Conservation (phyloP, 495 filamentous ascomycete species). For the Lophiotrema nucula region DNA sequence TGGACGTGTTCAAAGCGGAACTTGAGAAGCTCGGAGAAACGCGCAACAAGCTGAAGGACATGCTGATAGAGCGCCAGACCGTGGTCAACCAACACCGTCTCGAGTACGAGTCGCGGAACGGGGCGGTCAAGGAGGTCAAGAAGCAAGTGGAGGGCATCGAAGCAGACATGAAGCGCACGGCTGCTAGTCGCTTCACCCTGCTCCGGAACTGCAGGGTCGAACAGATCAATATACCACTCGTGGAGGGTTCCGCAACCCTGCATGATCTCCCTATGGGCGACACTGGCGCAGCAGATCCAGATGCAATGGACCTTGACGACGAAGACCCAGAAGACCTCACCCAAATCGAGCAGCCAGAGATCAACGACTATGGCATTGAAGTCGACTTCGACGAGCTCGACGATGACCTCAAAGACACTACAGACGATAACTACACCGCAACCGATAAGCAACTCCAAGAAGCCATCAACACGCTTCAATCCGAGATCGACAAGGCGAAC, state of each 20-base stretch:
- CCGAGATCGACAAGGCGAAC: slow-evolving; percentile 85
- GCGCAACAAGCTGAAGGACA: slow-evolving; percentile 64
- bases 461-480: slow-evolving; percentile 67
- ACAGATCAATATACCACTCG: slow-evolving; percentile 82
- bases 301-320: slow-evolving; percentile 86
- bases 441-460: slow-evolving; percentile 74
- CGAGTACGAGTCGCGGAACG: slow-evolving; percentile 80
- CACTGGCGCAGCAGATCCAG: slow-evolving; percentile 62
- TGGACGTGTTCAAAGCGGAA: slow-evolving; percentile 71
- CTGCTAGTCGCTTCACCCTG: slow-evolving; percentile 75
- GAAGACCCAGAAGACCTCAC: slow-evolving; percentile 36
- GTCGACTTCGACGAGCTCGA: slow-evolving; percentile 84
- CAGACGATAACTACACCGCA: slow-evolving; percentile 10
- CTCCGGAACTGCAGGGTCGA: slow-evolving; percentile 90
- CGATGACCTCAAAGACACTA: slow-evolving; percentile 64
- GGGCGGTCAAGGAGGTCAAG: slow-evolving; percentile 73
- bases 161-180: slow-evolving; percentile 76
- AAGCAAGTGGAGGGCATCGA: slow-evolving; percentile 77
- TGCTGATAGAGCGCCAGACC: slow-evolving; percentile 65
- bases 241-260: slow-evolving; percentile 67
- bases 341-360: slow-evolving; percentile 47
- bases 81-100: slow-evolving; percentile 76
- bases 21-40: slow-evolving; percentile 72
- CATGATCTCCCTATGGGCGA: slow-evolving; percentile 88
- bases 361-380: slow-evolving; percentile 90